These are phyloP conservation scores for Fusarium citri DNA, from an alignment of 2,329 filamentous ascomycete species.

Conservation along the genomic window DNA sequence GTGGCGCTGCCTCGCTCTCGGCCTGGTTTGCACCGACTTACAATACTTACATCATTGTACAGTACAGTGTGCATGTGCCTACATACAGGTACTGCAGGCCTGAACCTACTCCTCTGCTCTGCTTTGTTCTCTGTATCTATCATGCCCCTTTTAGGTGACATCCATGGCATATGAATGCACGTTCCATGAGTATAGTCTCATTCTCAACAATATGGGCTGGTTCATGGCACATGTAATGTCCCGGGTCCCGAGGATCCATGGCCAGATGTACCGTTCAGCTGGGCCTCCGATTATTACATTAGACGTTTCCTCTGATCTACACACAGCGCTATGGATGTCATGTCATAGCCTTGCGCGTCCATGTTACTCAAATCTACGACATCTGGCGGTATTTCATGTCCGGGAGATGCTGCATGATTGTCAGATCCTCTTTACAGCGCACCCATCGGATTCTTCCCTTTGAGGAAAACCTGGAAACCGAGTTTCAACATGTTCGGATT, in stretches of 20 bases:
- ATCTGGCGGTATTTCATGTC: conserved; percentile 32
- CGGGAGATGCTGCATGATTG: conserved; percentile 29
- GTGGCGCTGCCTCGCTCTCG: conserved; percentile 35
- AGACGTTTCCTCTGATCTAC: conserved; percentile 22
- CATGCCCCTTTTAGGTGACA: conserved; percentile 17
- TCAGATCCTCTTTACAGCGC: conserved; percentile 17
- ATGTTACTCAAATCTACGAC: conserved; percentile 18
- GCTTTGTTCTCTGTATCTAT: conserved; percentile 17
- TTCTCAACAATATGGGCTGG: conserved; percentile 34
- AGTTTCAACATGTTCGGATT: conserved; percentile 35
- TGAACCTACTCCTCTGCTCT: conserved; percentile 1
- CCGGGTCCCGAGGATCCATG: conserved; percentile 38
- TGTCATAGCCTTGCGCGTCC: conserved; percentile 32
- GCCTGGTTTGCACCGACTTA: conserved; percentile 40
- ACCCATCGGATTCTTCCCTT: conserved; percentile 39
- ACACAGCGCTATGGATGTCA: conserved; percentile 13
- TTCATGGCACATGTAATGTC: conserved; percentile 29
- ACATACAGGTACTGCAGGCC: conserved; percentile 27
- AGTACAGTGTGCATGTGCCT: conserved; percentile 11
- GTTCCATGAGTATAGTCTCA: conserved; percentile 38
- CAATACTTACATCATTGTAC: conserved; percentile 47
- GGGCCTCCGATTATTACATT: conserved; percentile 25
- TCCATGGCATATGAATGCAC: conserved; percentile 24
- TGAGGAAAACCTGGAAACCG: conserved; percentile 12
- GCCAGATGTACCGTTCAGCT: conserved; percentile 27